These are phyloP conservation scores for Diplodia scrobiculata DNA, from an alignment of 2,329 filamentous ascomycete genomes.

Conservation along the genomic window DNA sequence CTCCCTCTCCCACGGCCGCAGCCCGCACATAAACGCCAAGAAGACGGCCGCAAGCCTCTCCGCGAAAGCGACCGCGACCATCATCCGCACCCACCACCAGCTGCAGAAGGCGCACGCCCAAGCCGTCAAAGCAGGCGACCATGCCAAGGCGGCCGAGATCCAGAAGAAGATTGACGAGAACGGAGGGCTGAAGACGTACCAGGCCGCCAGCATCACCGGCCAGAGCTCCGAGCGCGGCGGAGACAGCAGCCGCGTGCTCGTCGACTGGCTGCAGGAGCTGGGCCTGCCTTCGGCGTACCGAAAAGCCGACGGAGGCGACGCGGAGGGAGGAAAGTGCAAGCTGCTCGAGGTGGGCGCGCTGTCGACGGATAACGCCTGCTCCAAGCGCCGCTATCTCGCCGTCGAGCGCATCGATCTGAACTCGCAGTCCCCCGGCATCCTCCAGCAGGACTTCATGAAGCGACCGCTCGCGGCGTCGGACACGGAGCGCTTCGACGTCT, in stretches of 20 bases:
- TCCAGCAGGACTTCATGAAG: constrained; percentile 92
- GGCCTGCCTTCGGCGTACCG: constrained; percentile 11
- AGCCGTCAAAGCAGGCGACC: constrained; percentile 52
- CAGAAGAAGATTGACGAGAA: constrained; percentile 56
- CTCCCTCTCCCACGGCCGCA: constrained; percentile 41
- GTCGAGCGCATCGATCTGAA: constrained; percentile 87
- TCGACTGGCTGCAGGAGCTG: constrained; percentile 58
- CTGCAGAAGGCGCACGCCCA: constrained; percentile 60
- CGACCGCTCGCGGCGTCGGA: constrained; percentile 68
- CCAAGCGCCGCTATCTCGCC: constrained; percentile 66
- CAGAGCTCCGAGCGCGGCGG: constrained; percentile 63
- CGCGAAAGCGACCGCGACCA: constrained; percentile 59
- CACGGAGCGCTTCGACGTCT: constrained; percentile 75
- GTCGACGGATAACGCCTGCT: constrained; percentile 82
- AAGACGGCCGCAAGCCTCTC: constrained; percentile 51
- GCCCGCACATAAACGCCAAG: constrained; percentile 36
- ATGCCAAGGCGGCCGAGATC: constrained; percentile 47
- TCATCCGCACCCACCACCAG: constrained; percentile 63
- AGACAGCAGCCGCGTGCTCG: constrained; percentile 62
- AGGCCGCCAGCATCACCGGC: constrained; percentile 64
- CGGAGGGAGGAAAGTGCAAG: constrained; percentile 48
- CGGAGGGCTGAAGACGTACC: constrained; percentile 63
- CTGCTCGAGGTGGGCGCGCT: constrained; percentile 90
- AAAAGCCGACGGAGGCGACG: constrained; percentile 24
- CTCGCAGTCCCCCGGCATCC: constrained; percentile 77